These are phyloP conservation scores for Hibiscus syriacus DNA, from an alignment of 345 rosid species.

Conservation along the genomic window DNA sequence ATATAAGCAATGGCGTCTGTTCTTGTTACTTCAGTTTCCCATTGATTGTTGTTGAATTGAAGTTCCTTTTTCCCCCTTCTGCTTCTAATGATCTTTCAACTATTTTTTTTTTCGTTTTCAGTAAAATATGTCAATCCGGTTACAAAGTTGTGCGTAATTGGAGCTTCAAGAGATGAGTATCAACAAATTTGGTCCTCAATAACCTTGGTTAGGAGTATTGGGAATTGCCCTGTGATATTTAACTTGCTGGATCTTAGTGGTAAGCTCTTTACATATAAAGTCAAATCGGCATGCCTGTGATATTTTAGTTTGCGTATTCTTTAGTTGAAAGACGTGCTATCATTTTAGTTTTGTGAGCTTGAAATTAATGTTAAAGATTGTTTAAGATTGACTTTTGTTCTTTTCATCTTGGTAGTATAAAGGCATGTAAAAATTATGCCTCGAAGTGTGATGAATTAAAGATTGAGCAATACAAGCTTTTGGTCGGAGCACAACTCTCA, in stretches of 20 bases:
- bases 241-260: constrained; percentile 70
- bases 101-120: neutral
- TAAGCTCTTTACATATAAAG: constrained; percentile 19
- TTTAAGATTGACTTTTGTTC: neutral
- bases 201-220: constrained; percentile 58
- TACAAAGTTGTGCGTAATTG: constrained; percentile 58
- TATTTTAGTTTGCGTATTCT: neutral
- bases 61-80: too few species aligned
- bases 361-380: neutral
- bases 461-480: constrained; percentile 57
- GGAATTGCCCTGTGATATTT: constrained; percentile 53
- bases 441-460: constrained; percentile 72
- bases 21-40: neutral
- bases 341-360: neutral
- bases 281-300: neutral
- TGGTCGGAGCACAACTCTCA: constrained; percentile 31
- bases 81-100: neutral
- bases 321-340: neutral
- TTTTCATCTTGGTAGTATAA: constrained; percentile 39
- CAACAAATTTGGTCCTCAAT: constrained; percentile 73
- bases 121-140: constrained; percentile 72
- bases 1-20: neutral
- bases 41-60: neutral
- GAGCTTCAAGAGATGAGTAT: constrained; percentile 67
- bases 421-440: constrained; percentile 58